A percentile compares a stretch with the other conserved stretches of the same genome.
These are phyloP conservation scores for Wickerhamiella occidentalis DNA, from an alignment of 805 yeast species.

Conservation along the genomic window DNA sequence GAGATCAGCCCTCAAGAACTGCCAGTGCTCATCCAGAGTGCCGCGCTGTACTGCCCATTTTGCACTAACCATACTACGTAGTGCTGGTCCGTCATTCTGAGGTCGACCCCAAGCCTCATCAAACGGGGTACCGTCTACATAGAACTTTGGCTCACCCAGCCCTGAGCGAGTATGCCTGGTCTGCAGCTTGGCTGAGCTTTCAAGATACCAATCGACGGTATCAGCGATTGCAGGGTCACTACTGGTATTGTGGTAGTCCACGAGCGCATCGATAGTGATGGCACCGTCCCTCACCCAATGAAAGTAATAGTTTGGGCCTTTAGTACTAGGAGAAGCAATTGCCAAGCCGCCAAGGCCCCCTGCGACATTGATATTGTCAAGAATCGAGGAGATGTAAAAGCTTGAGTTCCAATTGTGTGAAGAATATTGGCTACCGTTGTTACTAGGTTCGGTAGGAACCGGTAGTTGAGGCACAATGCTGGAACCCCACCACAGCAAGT, in stretches of 20 bases:
- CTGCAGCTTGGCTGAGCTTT: slow-evolving; percentile 49
- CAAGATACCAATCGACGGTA: slow-evolving; percentile 48
- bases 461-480: background rate
- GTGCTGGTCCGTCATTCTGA: slow-evolving; percentile 89
- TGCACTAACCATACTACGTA: slow-evolving; percentile 54
- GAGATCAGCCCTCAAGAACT: slow-evolving; percentile 58
- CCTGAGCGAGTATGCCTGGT: slow-evolving; percentile 62
- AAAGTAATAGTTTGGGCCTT: slow-evolving; percentile 65
- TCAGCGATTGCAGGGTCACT: slow-evolving; percentile 16
- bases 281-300: slow-evolving; percentile 93
- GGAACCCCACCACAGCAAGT: background rate
- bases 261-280: slow-evolving; percentile 46
- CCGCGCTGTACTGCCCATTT: slow-evolving; percentile 35
- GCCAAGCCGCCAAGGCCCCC: slow-evolving; percentile 51
- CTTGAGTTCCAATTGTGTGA: background rate
- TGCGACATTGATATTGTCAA: slow-evolving; percentile 9
- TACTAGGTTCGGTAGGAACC: background rate
- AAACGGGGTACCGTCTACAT: slow-evolving; percentile 53
- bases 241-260: slow-evolving; percentile 28
- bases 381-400: background rate
- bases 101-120: slow-evolving; percentile 81
- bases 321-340: slow-evolving; percentile 70
- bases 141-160: slow-evolving; percentile 84
- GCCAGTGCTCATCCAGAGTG: slow-evolving; percentile 34
- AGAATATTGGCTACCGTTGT: no score